A percentile compares a stretch with the other conserved stretches of the same genome.
phyloP scores from a whole-genome alignment of 108 stramenopile genomes.

The Cylindrotheca fusiformis region DNA sequence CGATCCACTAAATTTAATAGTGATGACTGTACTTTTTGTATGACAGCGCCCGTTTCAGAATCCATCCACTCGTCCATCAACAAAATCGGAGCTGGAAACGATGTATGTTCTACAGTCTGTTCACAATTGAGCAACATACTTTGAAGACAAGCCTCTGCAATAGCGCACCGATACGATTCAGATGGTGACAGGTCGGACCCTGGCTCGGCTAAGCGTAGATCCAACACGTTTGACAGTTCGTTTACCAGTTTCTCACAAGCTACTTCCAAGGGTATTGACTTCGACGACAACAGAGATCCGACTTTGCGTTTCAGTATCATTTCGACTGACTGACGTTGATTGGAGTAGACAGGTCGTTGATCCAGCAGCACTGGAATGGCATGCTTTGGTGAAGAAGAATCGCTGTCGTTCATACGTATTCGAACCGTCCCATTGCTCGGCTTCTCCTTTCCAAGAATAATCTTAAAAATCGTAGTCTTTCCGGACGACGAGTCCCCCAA shows the following conservation, averaged over 20 bases:
- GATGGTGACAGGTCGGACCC: slow-evolving; percentile 34
- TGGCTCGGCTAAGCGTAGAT: not conserved
- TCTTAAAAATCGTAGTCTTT: slow-evolving; percentile 36
- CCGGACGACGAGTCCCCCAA: slow-evolving; percentile 42
- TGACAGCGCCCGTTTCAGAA: slow-evolving; percentile 35
- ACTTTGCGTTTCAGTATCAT: not conserved
- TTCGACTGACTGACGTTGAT: not conserved
- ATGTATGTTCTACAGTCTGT: not conserved
- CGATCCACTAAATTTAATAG: slow-evolving; percentile 1
- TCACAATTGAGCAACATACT: slow-evolving; percentile 11
- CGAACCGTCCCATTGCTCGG: slow-evolving; percentile 8
- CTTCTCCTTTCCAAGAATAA: slow-evolving; percentile 6
- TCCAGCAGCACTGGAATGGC: slow-evolving; percentile 33
- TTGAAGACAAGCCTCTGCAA: slow-evolving; percentile 31
- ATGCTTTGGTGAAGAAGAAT: not conserved
- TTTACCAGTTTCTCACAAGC: too few relatives aligned
- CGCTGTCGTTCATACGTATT: not conserved
- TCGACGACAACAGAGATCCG: not conserved
- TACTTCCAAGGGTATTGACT: not conserved
- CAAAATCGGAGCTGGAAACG: slow-evolving; percentile 39
- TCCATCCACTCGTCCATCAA: slow-evolving; percentile 62
- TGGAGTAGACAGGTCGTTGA: not conserved
- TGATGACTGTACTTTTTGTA: slow-evolving; percentile 23
- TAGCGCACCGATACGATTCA: slow-evolving; percentile 25
- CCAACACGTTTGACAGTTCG: not conserved